These are phyloP conservation scores for Trametes cubensis DNA, from an alignment of 768 basidiomycete genomes.

Conservation along the genomic window DNA sequence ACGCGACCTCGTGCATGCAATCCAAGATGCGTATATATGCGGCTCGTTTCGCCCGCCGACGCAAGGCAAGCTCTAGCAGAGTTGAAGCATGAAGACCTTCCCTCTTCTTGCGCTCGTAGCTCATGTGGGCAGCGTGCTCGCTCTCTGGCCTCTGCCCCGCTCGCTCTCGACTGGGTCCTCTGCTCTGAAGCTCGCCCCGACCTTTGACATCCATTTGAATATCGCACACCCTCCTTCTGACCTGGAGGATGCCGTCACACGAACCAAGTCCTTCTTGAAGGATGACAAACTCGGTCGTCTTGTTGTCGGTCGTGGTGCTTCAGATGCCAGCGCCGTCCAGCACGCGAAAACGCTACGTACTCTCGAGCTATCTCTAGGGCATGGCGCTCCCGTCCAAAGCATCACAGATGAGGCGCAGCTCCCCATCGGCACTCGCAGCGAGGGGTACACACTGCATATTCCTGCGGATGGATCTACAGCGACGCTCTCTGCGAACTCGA, in stretches of 20 bases:
- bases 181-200: conserved; percentile 41
- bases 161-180: conserved; percentile 32
- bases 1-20: neutral
- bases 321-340: conserved; percentile 42
- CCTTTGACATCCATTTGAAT: conserved; percentile 53
- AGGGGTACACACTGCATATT: conserved; percentile 59
- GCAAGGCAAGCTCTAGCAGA: neutral
- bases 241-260: conserved; percentile 54
- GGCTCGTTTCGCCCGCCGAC: too few relatives aligned
- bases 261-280: conserved; percentile 46
- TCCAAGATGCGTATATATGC: too few relatives aligned
- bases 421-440: conserved; percentile 51
- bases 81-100: conserved; percentile 10
- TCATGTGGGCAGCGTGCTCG: conserved; percentile 5
- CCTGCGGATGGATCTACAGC: conserved; percentile 56
- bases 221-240: conserved; percentile 49
- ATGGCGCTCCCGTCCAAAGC: conserved; percentile 33
- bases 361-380: conserved; percentile 45
- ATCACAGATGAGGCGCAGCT: conserved; percentile 56
- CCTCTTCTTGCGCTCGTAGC: neutral
- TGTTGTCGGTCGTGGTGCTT: conserved; percentile 56
- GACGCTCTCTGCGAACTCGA: conserved; percentile 57
- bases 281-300: conserved; percentile 62
- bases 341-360: conserved; percentile 44
- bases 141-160: conserved; percentile 43